Evolutionary conservation across 73 alveolate genomes (phyloP).

Genomic region (Tetrahymena borealis): DNA sequence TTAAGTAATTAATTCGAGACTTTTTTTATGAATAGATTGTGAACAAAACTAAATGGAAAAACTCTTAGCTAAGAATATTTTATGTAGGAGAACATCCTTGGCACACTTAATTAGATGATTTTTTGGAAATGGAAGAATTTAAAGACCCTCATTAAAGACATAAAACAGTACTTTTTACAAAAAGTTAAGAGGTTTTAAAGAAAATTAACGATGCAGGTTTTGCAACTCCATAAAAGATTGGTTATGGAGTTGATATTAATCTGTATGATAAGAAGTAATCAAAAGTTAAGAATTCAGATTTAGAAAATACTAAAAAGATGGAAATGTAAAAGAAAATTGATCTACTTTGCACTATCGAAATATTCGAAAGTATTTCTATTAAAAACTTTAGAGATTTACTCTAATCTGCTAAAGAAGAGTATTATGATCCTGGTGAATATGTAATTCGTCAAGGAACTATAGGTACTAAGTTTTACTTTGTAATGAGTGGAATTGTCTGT

Average conservation of each 20-base stretch:
- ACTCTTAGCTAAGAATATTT: not conserved
- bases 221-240: not conserved
- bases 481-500: not conserved
- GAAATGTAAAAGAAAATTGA: not conserved
- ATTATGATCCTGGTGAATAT: not conserved
- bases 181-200: not conserved
- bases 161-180: not conserved
- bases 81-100: constrained; percentile 1
- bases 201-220: not conserved
- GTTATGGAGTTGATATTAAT: not conserved
- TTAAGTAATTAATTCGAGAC: too few relatives aligned
- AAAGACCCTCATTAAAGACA: not conserved
- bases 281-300: not conserved
- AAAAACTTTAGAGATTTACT: not conserved
- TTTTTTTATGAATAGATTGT: not conserved
- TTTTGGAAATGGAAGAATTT: not conserved
- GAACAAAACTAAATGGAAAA: not conserved
- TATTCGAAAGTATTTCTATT: not conserved
- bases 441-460: not conserved
- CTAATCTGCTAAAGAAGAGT: not conserved
- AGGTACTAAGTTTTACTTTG: not conserved
- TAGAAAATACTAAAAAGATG: not conserved
- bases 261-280: not conserved
- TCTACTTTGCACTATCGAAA: not conserved
- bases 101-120: not conserved